These are phyloP conservation scores for Conticribra guillardii DNA, from an alignment of 108 stramenopile species.

Conservation along the genomic window DNA sequence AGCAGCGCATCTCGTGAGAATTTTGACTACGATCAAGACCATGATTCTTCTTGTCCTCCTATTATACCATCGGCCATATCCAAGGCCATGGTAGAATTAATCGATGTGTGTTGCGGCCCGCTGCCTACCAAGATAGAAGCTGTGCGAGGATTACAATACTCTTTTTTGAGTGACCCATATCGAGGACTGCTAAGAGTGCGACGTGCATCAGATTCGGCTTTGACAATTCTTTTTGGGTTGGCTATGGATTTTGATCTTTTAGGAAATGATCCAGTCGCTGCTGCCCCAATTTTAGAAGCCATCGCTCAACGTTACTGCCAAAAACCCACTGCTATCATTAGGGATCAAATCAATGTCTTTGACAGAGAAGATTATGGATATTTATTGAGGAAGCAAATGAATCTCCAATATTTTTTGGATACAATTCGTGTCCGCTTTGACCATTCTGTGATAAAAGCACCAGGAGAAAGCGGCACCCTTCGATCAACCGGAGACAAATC, in stretches of 20 bases:
- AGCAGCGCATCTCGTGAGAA: slow-evolving; percentile 19
- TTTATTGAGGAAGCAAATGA: slow-evolving; percentile 77
- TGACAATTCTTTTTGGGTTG: slow-evolving; percentile 77
- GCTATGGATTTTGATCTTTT: slow-evolving; percentile 84
- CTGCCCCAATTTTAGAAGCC: slow-evolving; percentile 54
- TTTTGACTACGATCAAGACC: slow-evolving; percentile 50
- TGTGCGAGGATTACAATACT: slow-evolving; percentile 10
- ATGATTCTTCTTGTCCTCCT: slow-evolving; percentile 47
- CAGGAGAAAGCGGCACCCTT: slow-evolving; percentile 15
- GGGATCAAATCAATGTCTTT: background rate
- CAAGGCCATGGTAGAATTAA: slow-evolving; percentile 52
- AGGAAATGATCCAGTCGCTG: slow-evolving; percentile 60
- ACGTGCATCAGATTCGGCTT: slow-evolving; percentile 76
- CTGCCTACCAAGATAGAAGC: slow-evolving; percentile 13
- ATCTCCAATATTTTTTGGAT: slow-evolving; percentile 86
- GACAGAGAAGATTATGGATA: slow-evolving; percentile 39
- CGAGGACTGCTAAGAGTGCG: slow-evolving; percentile 50
- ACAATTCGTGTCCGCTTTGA: slow-evolving; percentile 60
- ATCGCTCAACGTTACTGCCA: slow-evolving; percentile 56
- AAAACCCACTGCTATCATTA: background rate
- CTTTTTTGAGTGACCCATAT: slow-evolving; percentile 43
- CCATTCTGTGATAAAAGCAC: slow-evolving; percentile 16
- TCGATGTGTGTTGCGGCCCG: slow-evolving; percentile 72
- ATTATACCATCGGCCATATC: slow-evolving; percentile 55
- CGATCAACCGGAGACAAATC: slow-evolving; percentile 10